phyloP scores from a whole-genome alignment of 441 rosid genomes.

The Adansonia grandidieri region DNA sequence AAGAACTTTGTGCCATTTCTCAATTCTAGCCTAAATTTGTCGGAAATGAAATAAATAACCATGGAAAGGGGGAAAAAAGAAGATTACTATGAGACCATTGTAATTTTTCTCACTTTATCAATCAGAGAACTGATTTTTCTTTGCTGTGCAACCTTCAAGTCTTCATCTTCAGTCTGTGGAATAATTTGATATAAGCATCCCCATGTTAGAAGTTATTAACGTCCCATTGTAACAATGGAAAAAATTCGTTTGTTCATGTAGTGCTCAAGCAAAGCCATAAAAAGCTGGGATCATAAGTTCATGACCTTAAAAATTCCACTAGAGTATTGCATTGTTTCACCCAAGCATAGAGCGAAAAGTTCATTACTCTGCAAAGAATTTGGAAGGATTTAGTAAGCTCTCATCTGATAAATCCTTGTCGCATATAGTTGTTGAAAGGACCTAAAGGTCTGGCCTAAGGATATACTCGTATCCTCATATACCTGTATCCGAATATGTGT shows the following conservation, averaged over 20 bases:
- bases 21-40: constrained; percentile 58
- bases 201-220: not conserved
- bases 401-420: not conserved
- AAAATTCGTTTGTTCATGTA: not conserved
- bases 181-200: not conserved
- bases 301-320: constrained; percentile 76
- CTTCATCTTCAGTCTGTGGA: constrained; percentile 57
- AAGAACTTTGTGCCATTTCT: constrained; percentile 63
- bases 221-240: not conserved
- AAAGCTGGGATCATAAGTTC: constrained; percentile 1
- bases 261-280: not conserved
- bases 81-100: not conserved
- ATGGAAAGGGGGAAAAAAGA: not conserved
- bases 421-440: too few species aligned
- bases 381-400: not conserved
- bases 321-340: constrained; percentile 88
- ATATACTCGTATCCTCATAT: too few species aligned
- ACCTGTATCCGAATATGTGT: too few species aligned
- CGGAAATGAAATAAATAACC: not conserved
- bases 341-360: constrained; percentile 72
- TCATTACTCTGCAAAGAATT: constrained; percentile 62
- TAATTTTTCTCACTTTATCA: constrained; percentile 41
- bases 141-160: constrained; percentile 65
- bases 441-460: too few species aligned
- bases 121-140: constrained; percentile 50